Conservation (phyloP, 192 early-diverging fungal genomes). For the Coemansia pectinata region DNA sequence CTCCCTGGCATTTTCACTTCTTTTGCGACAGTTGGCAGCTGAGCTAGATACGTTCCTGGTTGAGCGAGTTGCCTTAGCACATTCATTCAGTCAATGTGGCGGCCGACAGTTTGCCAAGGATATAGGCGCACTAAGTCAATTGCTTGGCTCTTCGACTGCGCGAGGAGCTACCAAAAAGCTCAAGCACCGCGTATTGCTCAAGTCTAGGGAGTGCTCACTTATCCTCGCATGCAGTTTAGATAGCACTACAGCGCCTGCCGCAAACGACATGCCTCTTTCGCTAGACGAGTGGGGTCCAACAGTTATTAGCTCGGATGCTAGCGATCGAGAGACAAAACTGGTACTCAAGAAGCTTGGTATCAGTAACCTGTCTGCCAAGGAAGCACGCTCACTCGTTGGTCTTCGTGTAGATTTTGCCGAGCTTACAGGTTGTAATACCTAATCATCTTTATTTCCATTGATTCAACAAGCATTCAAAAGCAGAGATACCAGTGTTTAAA, state of each 20-base stretch:
- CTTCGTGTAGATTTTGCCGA: constrained; percentile 31
- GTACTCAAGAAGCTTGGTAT: constrained; percentile 44
- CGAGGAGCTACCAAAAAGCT: neutral
- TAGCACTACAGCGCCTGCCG: neutral
- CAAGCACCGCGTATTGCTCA: constrained; percentile 10
- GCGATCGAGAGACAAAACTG: constrained; percentile 22
- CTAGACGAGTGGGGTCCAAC: constrained; percentile 35
- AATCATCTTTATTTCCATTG: neutral
- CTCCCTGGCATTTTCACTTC: constrained; percentile 12
- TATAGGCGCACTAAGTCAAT: constrained; percentile 16
- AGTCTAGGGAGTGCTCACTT: constrained; percentile 23
- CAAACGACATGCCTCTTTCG: constrained; percentile 20
- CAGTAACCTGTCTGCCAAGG: constrained; percentile 18
- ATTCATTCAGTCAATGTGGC: constrained; percentile 26
- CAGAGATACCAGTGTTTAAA: too few relatives aligned
- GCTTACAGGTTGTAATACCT: neutral
- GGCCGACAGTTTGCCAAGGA: constrained; percentile 41
- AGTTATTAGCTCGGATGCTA: constrained; percentile 14
- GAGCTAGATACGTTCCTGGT: constrained; percentile 42
- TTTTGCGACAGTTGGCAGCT: constrained; percentile 26
- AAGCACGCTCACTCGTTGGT: constrained; percentile 30
- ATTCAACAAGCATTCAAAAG: too few relatives aligned
- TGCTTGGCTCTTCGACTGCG: constrained; percentile 13
- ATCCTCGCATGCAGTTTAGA: constrained; percentile 24
- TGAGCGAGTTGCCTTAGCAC: constrained; percentile 41